A percentile compares a stretch with the other conserved stretches of the same genome.
phyloP scores from a whole-genome alignment of 345 rosid species.

The Boechera retrofracta region DNA sequence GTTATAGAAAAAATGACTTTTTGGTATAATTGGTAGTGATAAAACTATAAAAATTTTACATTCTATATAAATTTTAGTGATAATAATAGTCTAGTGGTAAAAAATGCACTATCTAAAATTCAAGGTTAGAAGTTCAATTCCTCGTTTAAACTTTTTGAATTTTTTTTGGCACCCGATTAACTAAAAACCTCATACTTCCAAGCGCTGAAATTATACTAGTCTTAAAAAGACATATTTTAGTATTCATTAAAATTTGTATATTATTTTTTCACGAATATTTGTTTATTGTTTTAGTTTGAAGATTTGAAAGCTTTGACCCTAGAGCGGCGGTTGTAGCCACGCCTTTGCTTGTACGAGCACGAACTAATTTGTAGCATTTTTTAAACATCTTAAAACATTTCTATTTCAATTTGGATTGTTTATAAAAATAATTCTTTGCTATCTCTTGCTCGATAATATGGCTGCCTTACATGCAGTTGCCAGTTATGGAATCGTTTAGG shows the following conservation, averaged over 20 bases:
- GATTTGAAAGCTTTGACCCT: constrained; percentile 26
- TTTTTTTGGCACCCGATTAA: background rate
- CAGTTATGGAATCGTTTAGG: background rate
- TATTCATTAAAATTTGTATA: background rate
- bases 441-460: constrained; percentile 1
- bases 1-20: too few species aligned
- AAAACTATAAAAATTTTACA: too few species aligned
- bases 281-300: background rate
- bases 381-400: background rate
- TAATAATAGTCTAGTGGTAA: too few species aligned
- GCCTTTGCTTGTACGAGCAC: constrained; percentile 20
- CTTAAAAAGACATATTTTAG: background rate
- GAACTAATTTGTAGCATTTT: background rate
- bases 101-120: too few species aligned
- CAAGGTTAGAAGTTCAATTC: too few species aligned
- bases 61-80: too few species aligned
- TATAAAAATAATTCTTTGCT: background rate
- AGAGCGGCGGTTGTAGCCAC: constrained; percentile 24
- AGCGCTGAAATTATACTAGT: constrained; percentile 15
- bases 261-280: background rate
- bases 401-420: background rate
- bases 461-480: constrained; percentile 2
- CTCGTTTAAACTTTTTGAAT: too few species aligned
- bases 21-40: too few species aligned
- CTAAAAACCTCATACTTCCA: constrained; percentile 4